Evolutionary conservation across 192 early-diverging fungal species (phyloP).

Genomic region (Coemansia umbellata): DNA sequence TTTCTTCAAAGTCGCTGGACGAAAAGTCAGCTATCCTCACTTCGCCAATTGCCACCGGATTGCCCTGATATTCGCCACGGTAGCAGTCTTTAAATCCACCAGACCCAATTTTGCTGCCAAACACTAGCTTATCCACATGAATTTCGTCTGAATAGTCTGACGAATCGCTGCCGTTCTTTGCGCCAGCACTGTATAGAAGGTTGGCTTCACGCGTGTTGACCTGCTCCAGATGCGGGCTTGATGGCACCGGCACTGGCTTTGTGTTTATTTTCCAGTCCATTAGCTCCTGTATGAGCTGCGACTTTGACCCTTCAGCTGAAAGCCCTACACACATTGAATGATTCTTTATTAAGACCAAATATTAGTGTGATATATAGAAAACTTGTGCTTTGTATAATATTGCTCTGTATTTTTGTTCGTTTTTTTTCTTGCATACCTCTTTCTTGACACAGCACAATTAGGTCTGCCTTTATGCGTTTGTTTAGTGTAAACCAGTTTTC

Average conservation of each 20-base stretch:
- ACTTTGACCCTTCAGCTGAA: constrained; percentile 61
- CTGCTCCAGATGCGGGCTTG: constrained; percentile 59
- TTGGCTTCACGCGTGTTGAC: constrained; percentile 48
- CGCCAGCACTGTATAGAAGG: constrained; percentile 40
- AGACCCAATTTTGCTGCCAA: constrained; percentile 66
- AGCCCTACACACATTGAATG: constrained; percentile 46
- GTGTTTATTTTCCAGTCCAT: constrained; percentile 66
- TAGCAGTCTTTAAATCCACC: constrained; percentile 80
- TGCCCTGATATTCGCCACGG: constrained; percentile 59
- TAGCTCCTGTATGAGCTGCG: constrained; percentile 55
- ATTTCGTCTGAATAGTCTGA: constrained; percentile 60
- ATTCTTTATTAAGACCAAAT: too few species aligned
- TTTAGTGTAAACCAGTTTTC: constrained; percentile 59
- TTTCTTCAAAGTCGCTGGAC: constrained; percentile 64
- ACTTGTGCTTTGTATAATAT: too few species aligned
- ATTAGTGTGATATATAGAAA: too few species aligned
- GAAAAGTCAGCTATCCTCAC: constrained; percentile 64
- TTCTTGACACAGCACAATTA: constrained; percentile 69
- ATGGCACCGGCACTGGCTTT: constrained; percentile 64
- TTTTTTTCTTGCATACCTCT: constrained; percentile 54
- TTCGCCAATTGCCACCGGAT: constrained; percentile 68
- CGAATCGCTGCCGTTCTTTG: constrained; percentile 42
- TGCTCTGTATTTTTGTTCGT: neutral
- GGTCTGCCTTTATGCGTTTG: constrained; percentile 62
- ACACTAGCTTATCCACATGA: constrained; percentile 54